Evolutionary conservation across 176 grass and related monocot genomes (phyloP).

Genomic region (Paspalum vaginatum): DNA sequence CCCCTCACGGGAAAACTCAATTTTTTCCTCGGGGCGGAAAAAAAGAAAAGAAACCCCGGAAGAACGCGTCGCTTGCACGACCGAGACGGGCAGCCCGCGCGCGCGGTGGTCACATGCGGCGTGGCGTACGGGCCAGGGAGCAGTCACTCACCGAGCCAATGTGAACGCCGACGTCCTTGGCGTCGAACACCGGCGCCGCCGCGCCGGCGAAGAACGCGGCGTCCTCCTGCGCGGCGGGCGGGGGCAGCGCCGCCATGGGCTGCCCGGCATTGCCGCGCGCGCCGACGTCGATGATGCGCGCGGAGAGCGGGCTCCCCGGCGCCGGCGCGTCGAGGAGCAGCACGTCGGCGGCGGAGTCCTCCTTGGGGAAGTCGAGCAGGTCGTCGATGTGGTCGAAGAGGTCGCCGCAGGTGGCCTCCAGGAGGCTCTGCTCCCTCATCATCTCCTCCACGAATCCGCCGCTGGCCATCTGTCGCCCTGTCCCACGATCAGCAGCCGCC

Average conservation of each 20-base stretch:
- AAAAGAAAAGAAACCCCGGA: no score
- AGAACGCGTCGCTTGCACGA: background rate
- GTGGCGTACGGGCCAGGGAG: no score
- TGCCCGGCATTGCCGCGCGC: background rate
- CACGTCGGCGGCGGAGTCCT: slow-evolving; percentile 66
- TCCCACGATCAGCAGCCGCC: background rate
- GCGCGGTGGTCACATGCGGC: slow-evolving; percentile 8
- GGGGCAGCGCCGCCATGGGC: slow-evolving; percentile 1
- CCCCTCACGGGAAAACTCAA: no score
- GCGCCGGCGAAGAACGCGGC: slow-evolving; percentile 33
- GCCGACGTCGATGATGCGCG: slow-evolving; percentile 51
- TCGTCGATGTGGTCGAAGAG: slow-evolving; percentile 95
- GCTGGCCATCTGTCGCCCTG: slow-evolving; percentile 51
- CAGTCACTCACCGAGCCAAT: slow-evolving; percentile 69
- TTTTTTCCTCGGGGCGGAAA: no score
- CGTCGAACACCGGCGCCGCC: slow-evolving; percentile 1
- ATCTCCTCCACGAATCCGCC: slow-evolving; percentile 60
- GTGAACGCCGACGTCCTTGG: slow-evolving; percentile 55
- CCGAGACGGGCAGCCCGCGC: slow-evolving; percentile 18
- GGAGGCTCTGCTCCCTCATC: slow-evolving; percentile 64
- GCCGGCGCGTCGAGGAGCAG: slow-evolving; percentile 66
- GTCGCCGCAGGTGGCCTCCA: slow-evolving; percentile 62
- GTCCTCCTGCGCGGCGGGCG: background rate
- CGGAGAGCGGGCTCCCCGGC: slow-evolving; percentile 48
- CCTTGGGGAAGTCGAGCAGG: slow-evolving; percentile 86